Evolutionary conservation across 164 flowering plant species (phyloP).

Genomic region (Hamamelis virginiana): DNA sequence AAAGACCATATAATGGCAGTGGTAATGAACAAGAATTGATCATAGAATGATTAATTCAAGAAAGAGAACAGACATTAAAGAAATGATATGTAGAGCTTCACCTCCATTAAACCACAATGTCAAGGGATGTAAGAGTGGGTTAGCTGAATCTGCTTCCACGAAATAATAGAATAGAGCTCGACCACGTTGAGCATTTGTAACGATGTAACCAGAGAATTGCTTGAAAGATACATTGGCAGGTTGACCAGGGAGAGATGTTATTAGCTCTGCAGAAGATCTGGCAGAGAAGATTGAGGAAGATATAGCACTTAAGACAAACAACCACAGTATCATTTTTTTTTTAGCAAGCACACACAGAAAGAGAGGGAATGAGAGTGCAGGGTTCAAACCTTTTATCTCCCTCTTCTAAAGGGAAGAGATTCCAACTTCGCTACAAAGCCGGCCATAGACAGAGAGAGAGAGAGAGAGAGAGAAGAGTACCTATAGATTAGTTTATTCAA

Average conservation of each 20-base stretch:
- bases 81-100: not conserved
- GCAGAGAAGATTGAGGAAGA: no score
- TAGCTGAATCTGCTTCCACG: constrained; percentile 30
- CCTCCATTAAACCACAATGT: constrained; percentile 58
- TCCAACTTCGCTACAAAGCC: no score
- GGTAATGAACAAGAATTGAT: no score
- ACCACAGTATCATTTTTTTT: constrained; percentile 4
- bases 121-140: constrained; percentile 36
- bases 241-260: constrained; percentile 38
- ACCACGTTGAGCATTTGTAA: constrained; percentile 33
- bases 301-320: not conserved
- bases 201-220: constrained; percentile 40
- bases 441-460: no score
- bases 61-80: not conserved
- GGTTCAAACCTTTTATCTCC: no score
- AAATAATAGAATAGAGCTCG: constrained; percentile 50
- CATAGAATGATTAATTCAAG: not conserved
- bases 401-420: no score
- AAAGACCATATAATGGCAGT: no score
- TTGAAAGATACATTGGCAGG: constrained; percentile 30
- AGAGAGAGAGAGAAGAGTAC: no score
- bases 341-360: no score
- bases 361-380: no score
- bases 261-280: constrained; percentile 20
- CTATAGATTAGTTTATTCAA: no score